Evolutionary conservation across 1,139 yeast genomes (phyloP).

Genomic region (Scheffersomyces insectosa): DNA sequence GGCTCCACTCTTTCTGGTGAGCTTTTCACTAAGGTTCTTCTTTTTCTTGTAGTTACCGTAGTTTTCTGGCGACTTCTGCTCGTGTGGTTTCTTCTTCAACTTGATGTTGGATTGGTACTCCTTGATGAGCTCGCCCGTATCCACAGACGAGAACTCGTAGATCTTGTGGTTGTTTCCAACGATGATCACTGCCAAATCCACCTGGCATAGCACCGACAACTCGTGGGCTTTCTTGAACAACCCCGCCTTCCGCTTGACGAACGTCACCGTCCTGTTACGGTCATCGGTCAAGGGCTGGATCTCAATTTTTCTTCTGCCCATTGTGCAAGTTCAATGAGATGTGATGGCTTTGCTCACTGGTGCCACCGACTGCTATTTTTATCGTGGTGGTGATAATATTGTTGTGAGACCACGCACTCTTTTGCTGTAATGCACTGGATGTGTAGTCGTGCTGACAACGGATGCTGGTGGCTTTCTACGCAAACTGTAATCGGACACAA

Average conservation of each 20-base stretch:
- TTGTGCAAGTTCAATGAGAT: conserved; percentile 19
- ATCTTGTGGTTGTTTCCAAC: conserved; percentile 81
- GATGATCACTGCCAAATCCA: conserved; percentile 87
- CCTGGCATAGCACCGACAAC: conserved; percentile 86
- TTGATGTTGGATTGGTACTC: conserved; percentile 39
- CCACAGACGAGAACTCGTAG: conserved; percentile 79
- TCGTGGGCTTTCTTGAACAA: conserved; percentile 96
- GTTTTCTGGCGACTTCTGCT: conserved; percentile 60
- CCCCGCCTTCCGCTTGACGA: conserved; percentile 93
- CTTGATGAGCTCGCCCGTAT: conserved; percentile 59
- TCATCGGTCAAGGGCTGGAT: conserved; percentile 91
- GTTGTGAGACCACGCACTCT: too few species aligned
- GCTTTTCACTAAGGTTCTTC: conserved; percentile 12
- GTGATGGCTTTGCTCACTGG: too few species aligned
- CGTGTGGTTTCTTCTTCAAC: conserved; percentile 42
- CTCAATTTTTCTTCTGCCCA: conserved; percentile 97
- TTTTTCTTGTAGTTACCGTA: conserved; percentile 50
- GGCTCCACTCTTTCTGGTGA: conserved; percentile 7
- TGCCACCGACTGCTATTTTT: too few species aligned
- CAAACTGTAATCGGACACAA: too few species aligned
- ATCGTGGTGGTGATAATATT: too few species aligned
- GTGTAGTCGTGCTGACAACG: too few species aligned
- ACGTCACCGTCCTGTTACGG: conserved; percentile 84
- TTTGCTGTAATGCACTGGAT: too few species aligned
- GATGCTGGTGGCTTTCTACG: too few species aligned